Percentiles rank a stretch among this genome's conserved stretches.
These are phyloP conservation scores for Stevia rebaudiana DNA, from an alignment of 140 eudicot genomes.

Conservation along the genomic window DNA sequence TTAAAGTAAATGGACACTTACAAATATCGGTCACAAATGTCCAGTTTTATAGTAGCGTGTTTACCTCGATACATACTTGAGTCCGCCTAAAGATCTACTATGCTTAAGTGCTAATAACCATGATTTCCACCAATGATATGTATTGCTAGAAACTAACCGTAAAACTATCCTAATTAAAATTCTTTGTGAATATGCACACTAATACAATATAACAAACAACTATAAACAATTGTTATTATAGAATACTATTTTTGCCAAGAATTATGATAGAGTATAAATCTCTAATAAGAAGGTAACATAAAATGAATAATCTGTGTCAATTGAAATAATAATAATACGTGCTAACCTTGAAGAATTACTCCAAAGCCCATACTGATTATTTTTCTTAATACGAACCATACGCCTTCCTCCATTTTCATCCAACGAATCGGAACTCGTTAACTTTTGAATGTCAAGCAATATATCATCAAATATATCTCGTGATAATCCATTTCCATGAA, in stretches of 20 bases:
- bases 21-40: no score
- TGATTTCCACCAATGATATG: not conserved
- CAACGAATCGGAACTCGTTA: constrained; percentile 30
- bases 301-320: not conserved
- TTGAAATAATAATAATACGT: no score
- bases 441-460: constrained; percentile 50
- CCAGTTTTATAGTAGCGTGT: no score
- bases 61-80: not conserved
- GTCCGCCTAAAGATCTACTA: not conserved
- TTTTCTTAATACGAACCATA: constrained; percentile 28
- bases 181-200: not conserved
- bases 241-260: not conserved
- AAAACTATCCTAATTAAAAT: not conserved
- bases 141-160: not conserved
- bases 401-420: constrained; percentile 30
- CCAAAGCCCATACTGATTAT: constrained; percentile 46
- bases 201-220: not conserved
- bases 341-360: constrained; percentile 75
- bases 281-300: not conserved
- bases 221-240: not conserved
- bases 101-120: constrained; percentile 11
- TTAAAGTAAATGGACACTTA: not conserved
- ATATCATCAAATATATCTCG: constrained; percentile 67
- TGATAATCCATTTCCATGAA: constrained; percentile 59
- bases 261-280: not conserved